These are phyloP conservation scores for Rugonectria rugulosa DNA, from an alignment of 2,329 filamentous ascomycete genomes.

Conservation along the genomic window DNA sequence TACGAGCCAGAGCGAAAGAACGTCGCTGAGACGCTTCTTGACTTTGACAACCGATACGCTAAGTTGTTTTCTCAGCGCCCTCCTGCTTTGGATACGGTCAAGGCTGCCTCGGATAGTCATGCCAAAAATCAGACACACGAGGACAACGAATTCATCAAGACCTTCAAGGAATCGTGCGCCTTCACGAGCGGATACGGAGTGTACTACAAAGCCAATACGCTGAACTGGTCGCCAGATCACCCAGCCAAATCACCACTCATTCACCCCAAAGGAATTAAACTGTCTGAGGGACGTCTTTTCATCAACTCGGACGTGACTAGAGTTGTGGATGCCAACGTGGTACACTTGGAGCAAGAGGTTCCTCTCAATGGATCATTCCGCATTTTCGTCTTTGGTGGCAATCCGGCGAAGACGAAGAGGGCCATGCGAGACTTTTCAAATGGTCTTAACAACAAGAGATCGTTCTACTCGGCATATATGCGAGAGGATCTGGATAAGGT, in stretches of 20 bases:
- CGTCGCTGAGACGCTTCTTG: slow-evolving; percentile 82
- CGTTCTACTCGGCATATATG: slow-evolving; percentile 75
- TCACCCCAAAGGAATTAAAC: slow-evolving; percentile 68
- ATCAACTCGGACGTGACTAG: slow-evolving; percentile 83
- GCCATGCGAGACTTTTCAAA: slow-evolving; percentile 76
- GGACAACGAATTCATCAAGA: slow-evolving; percentile 85
- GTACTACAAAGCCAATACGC: slow-evolving; percentile 78
- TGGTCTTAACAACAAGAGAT: slow-evolving; percentile 69
- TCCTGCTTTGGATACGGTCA: slow-evolving; percentile 76
- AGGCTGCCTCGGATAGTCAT: slow-evolving; percentile 62
- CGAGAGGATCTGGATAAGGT: slow-evolving; percentile 68
- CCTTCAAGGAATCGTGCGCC: slow-evolving; percentile 90
- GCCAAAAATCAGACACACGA: slow-evolving; percentile 45
- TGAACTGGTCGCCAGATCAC: slow-evolving; percentile 84
- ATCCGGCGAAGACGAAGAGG: slow-evolving; percentile 61
- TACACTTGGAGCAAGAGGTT: slow-evolving; percentile 89
- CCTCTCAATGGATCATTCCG: slow-evolving; percentile 89
- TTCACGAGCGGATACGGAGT: slow-evolving; percentile 95
- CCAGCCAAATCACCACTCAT: slow-evolving; percentile 75
- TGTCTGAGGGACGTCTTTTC: slow-evolving; percentile 78
- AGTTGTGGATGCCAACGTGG: slow-evolving; percentile 87
- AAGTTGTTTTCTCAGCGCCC: slow-evolving; percentile 85
- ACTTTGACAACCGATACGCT: slow-evolving; percentile 89
- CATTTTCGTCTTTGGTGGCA: slow-evolving; percentile 85
- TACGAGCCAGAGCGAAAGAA: slow-evolving; percentile 88